phyloP scores from a whole-genome alignment of 495 filamentous ascomycete genomes.

The Neurospora hispaniola region DNA sequence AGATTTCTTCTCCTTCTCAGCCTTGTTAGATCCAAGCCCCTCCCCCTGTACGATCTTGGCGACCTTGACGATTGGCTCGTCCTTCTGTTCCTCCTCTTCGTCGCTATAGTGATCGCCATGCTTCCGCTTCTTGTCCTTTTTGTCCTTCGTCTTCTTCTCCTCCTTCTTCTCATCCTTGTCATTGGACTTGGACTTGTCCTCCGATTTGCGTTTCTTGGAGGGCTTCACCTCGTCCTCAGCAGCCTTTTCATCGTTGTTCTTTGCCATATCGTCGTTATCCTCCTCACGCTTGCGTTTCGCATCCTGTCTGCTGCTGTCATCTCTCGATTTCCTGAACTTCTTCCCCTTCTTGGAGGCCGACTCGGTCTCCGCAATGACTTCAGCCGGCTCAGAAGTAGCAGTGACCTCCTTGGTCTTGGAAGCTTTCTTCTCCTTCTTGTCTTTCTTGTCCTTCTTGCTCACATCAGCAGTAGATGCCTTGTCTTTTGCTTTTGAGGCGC shows the following conservation, averaged over 20 bases:
- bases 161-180: no score
- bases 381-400: background rate
- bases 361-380: background rate
- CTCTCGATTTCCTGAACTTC: constrained; percentile 11
- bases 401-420: constrained; percentile 5
- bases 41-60: constrained; percentile 3
- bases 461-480: background rate
- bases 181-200: background rate
- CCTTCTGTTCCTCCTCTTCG: background rate
- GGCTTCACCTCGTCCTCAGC: background rate
- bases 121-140: constrained; percentile 4
- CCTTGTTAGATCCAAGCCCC: background rate
- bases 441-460: background rate
- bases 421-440: background rate
- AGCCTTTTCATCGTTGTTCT: no score
- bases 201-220: constrained; percentile 6
- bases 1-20: constrained; percentile 2
- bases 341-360: constrained; percentile 19
- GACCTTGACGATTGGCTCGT: background rate
- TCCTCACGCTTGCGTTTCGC: constrained; percentile 8
- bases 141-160: constrained; percentile 1
- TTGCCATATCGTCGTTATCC: background rate
- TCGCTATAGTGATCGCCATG: constrained; percentile 4
- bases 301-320: constrained; percentile 10
- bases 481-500: background rate